Evolutionary conservation across 2,329 filamentous ascomycete species (phyloP).

Genomic region (Botrytis byssoidea): DNA sequence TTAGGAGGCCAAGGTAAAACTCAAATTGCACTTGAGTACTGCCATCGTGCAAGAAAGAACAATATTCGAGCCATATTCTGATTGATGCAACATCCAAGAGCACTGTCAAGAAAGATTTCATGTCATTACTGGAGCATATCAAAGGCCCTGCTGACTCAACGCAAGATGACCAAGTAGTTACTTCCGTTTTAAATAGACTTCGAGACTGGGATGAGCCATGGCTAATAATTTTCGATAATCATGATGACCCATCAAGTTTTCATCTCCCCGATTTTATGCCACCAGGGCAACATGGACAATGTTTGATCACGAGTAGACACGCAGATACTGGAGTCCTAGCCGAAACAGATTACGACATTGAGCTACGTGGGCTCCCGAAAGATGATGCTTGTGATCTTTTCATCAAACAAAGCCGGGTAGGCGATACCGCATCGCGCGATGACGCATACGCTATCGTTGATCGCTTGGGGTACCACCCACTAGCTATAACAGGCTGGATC

Average conservation of each 20-base stretch:
- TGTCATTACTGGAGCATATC: conserved; percentile 22
- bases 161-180: neutral
- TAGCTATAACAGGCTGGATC: conserved; percentile 38
- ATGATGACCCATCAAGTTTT: conserved; percentile 27
- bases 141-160: conserved; percentile 12
- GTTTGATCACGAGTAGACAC: conserved; percentile 30
- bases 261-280: conserved; percentile 25
- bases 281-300: conserved; percentile 19
- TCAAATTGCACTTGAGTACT: conserved; percentile 31
- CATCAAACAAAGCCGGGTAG: conserved; percentile 1
- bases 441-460: conserved; percentile 24
- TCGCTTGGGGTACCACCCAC: conserved; percentile 30
- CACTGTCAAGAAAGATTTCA: conserved; percentile 25
- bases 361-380: conserved; percentile 23
- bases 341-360: conserved; percentile 8
- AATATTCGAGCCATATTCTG: conserved; percentile 24
- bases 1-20: conserved; percentile 34
- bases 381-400: conserved; percentile 27
- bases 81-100: conserved; percentile 27
- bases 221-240: conserved; percentile 34
- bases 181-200: conserved; percentile 23
- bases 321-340: conserved; percentile 10
- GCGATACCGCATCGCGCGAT: neutral
- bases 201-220: conserved; percentile 21
- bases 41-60: conserved; percentile 22